Conservation (phyloP, 805 yeast genomes). For the Suhomyces prunicola region DNA sequence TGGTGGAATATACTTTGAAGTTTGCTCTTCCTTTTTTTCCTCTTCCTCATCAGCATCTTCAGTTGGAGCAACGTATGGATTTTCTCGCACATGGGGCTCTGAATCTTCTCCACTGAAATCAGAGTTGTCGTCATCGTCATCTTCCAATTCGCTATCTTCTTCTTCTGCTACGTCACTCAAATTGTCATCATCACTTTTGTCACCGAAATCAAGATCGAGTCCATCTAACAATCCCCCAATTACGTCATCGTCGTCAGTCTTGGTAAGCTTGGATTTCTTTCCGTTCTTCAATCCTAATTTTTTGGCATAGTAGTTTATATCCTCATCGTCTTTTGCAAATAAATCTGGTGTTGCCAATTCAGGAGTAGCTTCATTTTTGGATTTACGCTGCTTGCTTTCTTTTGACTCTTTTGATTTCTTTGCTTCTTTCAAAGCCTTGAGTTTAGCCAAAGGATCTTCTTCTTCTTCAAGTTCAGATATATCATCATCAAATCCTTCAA, state of each 20-base stretch:
- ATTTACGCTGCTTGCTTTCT: constrained; percentile 3
- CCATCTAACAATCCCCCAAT: constrained; percentile 84
- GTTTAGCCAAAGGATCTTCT: constrained; percentile 24
- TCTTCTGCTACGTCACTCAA: constrained; percentile 11
- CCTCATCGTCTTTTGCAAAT: constrained; percentile 65
- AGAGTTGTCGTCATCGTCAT: constrained; percentile 12
- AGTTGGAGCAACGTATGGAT: constrained; percentile 70
- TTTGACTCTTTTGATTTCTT: constrained; percentile 9
- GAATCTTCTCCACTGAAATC: constrained; percentile 21
- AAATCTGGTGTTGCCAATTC: constrained; percentile 41
- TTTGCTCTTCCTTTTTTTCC: constrained; percentile 29
- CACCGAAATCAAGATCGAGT: constrained; percentile 47
- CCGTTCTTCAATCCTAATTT: constrained; percentile 67
- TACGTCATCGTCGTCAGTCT: constrained; percentile 64
- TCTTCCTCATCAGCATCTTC: constrained; percentile 8
- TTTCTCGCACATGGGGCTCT: constrained; percentile 47
- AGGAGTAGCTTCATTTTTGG: constrained; percentile 3
- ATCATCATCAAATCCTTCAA: constrained; percentile 10
- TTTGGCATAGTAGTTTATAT: constrained; percentile 78
- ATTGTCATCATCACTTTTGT: constrained; percentile 27
- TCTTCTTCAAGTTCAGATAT: constrained; percentile 8
- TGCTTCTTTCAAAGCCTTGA: constrained; percentile 18
- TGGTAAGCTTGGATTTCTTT: constrained; percentile 43
- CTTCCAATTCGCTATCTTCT: constrained; percentile 17
- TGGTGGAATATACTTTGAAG: constrained; percentile 72